phyloP scores from a whole-genome alignment of 2,329 filamentous ascomycete species.

The Cucurbitaria berberidis region DNA sequence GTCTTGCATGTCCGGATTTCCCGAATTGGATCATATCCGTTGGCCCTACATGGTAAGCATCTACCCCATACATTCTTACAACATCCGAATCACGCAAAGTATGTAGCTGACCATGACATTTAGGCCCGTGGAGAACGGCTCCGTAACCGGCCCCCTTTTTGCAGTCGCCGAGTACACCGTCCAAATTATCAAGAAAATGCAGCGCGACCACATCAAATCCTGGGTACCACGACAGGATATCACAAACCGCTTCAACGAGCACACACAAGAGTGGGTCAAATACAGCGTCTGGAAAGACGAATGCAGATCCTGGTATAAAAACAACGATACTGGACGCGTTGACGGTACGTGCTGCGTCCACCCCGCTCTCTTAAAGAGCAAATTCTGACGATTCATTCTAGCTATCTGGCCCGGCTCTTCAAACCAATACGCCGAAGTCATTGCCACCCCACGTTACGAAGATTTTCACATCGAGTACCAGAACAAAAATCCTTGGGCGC shows the following conservation, averaged over 20 bases:
- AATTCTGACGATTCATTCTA: no score
- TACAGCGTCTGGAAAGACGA: conserved; percentile 58
- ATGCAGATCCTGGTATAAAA: conserved; percentile 56
- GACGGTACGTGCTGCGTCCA: no score
- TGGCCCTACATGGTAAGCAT: conserved; percentile 39
- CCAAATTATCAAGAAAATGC: conserved; percentile 55
- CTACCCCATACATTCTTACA: background rate
- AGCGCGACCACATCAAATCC: conserved; percentile 53
- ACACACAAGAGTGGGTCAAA: conserved; percentile 56
- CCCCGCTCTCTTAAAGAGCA: no score
- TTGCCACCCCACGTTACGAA: conserved; percentile 50
- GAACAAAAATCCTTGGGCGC: conserved; percentile 51
- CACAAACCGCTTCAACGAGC: conserved; percentile 53
- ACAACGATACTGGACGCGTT: conserved; percentile 47
- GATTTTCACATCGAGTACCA: conserved; percentile 52
- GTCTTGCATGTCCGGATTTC: conserved; percentile 51
- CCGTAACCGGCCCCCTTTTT: conserved; percentile 51
- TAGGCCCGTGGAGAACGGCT: conserved; percentile 56
- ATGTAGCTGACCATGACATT: background rate
- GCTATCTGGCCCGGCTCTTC: conserved; percentile 59
- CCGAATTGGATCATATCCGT: conserved; percentile 54
- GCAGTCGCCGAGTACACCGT: conserved; percentile 50
- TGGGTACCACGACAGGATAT: conserved; percentile 51
- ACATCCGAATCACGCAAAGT: no score
- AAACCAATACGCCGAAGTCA: conserved; percentile 55